Percentiles rank a stretch among this genome's conserved stretches.
These are phyloP conservation scores for Onygenales sp. DNA, from an alignment of 2,329 filamentous ascomycete species.

Conservation along the genomic window DNA sequence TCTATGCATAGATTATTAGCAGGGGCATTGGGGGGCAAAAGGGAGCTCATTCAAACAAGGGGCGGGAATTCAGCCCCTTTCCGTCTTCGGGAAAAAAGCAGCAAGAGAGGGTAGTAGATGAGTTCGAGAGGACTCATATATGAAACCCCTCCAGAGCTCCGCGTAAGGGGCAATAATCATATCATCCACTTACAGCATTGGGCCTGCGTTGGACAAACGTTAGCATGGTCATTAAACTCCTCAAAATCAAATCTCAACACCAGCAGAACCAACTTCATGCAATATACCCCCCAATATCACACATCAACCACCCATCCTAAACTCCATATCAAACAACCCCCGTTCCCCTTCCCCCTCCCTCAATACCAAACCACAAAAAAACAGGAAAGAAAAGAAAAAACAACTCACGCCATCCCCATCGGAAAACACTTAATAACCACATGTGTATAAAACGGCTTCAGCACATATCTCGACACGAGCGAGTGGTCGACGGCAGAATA, in stretches of 20 bases:
- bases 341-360: too few species aligned
- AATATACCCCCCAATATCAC: too few species aligned
- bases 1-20: conserved; percentile 34
- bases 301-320: too few species aligned
- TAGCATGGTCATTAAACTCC: background rate
- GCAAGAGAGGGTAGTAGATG: too few species aligned
- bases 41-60: background rate
- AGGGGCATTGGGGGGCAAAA: background rate
- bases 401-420: conserved; percentile 75
- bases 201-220: conserved; percentile 27
- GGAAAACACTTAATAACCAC: conserved; percentile 91
- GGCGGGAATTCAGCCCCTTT: background rate
- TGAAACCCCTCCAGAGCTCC: background rate
- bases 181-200: conserved; percentile 39
- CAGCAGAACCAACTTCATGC: too few species aligned
- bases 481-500: conserved; percentile 90
- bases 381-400: background rate
- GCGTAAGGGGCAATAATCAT: too few species aligned
- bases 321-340: too few species aligned
- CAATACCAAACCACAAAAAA: background rate
- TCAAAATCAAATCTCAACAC: background rate
- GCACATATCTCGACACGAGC: conserved; percentile 77
- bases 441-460: conserved; percentile 97
- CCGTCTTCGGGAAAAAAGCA: background rate
- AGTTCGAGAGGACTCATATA: too few species aligned